These are phyloP conservation scores for Rubus idaeus DNA, from an alignment of 306 rosid species.

Conservation along the genomic window DNA sequence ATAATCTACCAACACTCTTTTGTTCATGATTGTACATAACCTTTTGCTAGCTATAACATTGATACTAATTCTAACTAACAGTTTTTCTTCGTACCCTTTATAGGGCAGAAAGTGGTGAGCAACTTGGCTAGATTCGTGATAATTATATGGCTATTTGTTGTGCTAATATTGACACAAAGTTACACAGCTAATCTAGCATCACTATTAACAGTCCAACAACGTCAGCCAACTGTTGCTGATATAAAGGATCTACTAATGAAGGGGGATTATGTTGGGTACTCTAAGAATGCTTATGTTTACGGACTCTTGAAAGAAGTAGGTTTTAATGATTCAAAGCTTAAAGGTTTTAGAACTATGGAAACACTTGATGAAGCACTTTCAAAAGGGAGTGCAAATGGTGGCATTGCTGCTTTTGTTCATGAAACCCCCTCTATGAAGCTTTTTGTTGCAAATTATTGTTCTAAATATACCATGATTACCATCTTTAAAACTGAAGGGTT, in stretches of 20 bases:
- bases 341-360: background rate
- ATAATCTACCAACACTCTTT: background rate
- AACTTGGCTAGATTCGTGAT: constrained; percentile 60
- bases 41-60: no score
- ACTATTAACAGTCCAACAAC: constrained; percentile 49
- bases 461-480: constrained; percentile 31
- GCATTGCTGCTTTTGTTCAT: constrained; percentile 38
- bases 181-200: constrained; percentile 69
- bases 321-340: constrained; percentile 32
- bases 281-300: constrained; percentile 37
- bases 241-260: constrained; percentile 31
- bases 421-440: constrained; percentile 26
- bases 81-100: background rate
- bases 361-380: constrained; percentile 21
- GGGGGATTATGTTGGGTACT: constrained; percentile 48
- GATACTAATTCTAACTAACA: no score
- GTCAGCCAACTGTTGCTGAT: constrained; percentile 40
- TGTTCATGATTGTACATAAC: no score
- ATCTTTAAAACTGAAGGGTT: constrained; percentile 27
- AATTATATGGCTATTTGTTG: constrained; percentile 64
- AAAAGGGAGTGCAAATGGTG: constrained; percentile 28
- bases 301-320: constrained; percentile 36
- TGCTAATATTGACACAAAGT: constrained; percentile 56
- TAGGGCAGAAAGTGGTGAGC: constrained; percentile 65
- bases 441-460: constrained; percentile 32